A percentile compares a stretch with the other conserved stretches of the same genome.
phyloP scores from a whole-genome alignment of 2,329 filamentous ascomycete species.

The Chrysoporthe deuterocubensis region DNA sequence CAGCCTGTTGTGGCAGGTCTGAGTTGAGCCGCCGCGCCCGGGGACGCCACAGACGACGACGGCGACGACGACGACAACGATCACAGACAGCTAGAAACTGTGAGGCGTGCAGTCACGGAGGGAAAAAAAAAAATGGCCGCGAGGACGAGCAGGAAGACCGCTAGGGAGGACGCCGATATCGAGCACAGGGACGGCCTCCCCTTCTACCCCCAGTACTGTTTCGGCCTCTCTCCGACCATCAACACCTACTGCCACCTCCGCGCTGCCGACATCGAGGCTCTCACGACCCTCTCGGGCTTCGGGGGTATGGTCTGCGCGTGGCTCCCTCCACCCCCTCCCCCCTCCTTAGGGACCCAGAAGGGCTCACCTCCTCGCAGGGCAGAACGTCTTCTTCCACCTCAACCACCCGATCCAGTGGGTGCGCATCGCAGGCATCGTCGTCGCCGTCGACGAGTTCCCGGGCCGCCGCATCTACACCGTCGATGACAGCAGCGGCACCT shows the following conservation, averaged over 20 bases:
- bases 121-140: neutral
- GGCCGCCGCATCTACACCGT: slow-evolving; percentile 57
- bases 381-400: slow-evolving; percentile 66
- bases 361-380: slow-evolving; percentile 47
- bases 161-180: neutral
- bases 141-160: neutral
- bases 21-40: neutral
- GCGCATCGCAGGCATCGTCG: slow-evolving; percentile 70
- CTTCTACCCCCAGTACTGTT: slow-evolving; percentile 67
- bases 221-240: slow-evolving; percentile 64
- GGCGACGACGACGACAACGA: neutral
- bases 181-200: slow-evolving; percentile 23
- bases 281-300: slow-evolving; percentile 52
- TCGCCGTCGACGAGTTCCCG: slow-evolving; percentile 60
- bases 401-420: slow-evolving; percentile 82
- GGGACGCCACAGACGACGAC: neutral
- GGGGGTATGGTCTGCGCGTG: neutral
- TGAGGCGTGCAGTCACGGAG: neutral
- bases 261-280: slow-evolving; percentile 51
- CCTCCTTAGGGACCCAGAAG: too few species aligned
- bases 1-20: neutral
- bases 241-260: slow-evolving; percentile 63
- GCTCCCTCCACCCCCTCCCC: neutral
- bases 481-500: slow-evolving; percentile 68
- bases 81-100: too few species aligned